A percentile compares a stretch with the other conserved stretches of the same genome.
phyloP scores from a whole-genome alignment of 2,329 filamentous ascomycete genomes.

The Fusarium falciforme region DNA sequence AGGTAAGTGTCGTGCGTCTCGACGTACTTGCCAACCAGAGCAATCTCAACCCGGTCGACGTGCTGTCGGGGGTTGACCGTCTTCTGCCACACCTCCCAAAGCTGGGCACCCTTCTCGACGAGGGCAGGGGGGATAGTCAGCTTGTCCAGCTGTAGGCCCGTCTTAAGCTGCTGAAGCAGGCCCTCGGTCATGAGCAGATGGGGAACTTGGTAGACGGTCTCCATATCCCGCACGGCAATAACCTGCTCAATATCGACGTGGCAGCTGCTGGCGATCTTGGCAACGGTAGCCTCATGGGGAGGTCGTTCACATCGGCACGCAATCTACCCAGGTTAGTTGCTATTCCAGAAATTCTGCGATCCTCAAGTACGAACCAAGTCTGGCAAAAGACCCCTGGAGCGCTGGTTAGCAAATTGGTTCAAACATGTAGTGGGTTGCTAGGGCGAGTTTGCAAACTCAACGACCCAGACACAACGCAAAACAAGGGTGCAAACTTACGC shows the following conservation, averaged over 20 bases:
- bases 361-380: not conserved
- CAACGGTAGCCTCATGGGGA: slow-evolving; percentile 78
- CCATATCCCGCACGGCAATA: slow-evolving; percentile 88
- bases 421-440: not conserved
- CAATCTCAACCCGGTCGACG: slow-evolving; percentile 78
- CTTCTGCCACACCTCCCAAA: slow-evolving; percentile 83
- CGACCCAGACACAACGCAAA: not conserved
- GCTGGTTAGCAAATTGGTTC: not conserved
- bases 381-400: not conserved
- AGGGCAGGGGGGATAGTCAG: slow-evolving; percentile 64
- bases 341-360: not conserved
- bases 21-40: slow-evolving; percentile 92
- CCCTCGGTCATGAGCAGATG: slow-evolving; percentile 89
- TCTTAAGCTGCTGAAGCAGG: slow-evolving; percentile 74
- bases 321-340: slow-evolving; percentile 64
- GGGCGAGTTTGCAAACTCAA: not conserved
- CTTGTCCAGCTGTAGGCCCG: slow-evolving; percentile 73
- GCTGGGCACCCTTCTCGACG: slow-evolving; percentile 71
- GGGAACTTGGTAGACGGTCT: slow-evolving; percentile 93
- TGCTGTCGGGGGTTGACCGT: slow-evolving; percentile 76
- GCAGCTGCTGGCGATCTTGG: slow-evolving; percentile 91
- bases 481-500: not conserved
- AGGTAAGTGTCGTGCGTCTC: slow-evolving; percentile 88
- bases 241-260: slow-evolving; percentile 89
- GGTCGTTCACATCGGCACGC: slow-evolving; percentile 89